Evolutionary conservation across 345 rosid genomes (phyloP).

Genomic region (Cochlearia excelsa): DNA sequence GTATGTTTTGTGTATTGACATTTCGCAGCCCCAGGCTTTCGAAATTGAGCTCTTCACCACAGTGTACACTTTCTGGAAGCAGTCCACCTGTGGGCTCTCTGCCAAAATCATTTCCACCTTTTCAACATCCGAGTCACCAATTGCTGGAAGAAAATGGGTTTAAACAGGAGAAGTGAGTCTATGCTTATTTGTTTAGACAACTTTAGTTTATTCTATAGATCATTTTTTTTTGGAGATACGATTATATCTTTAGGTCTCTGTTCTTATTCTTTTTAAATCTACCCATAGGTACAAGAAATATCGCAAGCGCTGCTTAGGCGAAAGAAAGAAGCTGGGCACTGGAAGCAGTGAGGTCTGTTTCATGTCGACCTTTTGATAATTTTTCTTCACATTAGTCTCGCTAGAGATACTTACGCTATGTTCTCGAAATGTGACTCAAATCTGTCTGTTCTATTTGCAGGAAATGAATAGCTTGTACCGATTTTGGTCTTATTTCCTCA

Average conservation of each 20-base stretch:
- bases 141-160: constrained; percentile 95
- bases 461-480: constrained; percentile 94
- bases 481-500: constrained; percentile 94
- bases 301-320: constrained; percentile 85
- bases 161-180: constrained; percentile 89
- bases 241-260: constrained; percentile 16
- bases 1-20: constrained; percentile 18
- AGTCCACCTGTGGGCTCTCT: constrained; percentile 96
- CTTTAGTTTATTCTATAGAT: constrained; percentile 16
- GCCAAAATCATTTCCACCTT: constrained; percentile 88
- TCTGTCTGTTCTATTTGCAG: constrained; percentile 46
- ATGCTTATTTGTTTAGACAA: constrained; percentile 8
- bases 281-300: constrained; percentile 77
- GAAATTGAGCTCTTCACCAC: constrained; percentile 80
- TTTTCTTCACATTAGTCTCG: neutral
- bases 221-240: constrained; percentile 15
- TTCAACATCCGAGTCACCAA: constrained; percentile 97
- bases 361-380: constrained; percentile 16
- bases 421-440: constrained; percentile 10
- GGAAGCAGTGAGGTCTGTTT: constrained; percentile 89
- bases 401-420: constrained; percentile 5
- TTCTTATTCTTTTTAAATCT: constrained; percentile 14
- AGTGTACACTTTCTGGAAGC: constrained; percentile 60
- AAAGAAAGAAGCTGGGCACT: constrained; percentile 82
- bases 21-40: constrained; percentile 65